phyloP scores from a whole-genome alignment of 257 asterid genomes.

The Solanum microdontum region DNA sequence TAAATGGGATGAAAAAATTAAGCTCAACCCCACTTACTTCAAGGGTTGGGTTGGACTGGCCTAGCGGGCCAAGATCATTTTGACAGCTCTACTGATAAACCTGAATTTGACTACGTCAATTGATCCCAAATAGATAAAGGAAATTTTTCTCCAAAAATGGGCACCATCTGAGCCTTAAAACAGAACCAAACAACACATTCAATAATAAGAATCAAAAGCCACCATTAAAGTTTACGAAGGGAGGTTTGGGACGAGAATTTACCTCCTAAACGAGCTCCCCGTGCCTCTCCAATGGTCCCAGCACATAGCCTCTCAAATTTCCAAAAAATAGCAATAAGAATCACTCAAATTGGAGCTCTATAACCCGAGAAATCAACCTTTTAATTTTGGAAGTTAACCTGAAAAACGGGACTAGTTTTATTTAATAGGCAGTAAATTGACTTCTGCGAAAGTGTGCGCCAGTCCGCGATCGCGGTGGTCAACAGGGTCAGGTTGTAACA shows the following conservation, averaged over 20 bases:
- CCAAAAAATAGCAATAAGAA: too few species aligned
- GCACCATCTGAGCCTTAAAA: not conserved
- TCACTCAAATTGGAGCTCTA: not conserved
- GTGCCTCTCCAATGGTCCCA: not conserved
- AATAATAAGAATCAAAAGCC: not conserved
- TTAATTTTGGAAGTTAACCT: too few species aligned
- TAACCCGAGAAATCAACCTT: not conserved
- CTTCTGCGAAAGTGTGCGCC: not conserved
- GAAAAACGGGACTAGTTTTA: too few species aligned
- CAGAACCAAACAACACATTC: not conserved
- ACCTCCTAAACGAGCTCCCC: not conserved
- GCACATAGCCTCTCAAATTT: not conserved
- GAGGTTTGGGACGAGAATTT: not conserved
- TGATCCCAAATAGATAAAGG: not conserved
- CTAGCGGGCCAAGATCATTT: too few species aligned
- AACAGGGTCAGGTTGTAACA: not conserved
- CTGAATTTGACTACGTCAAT: not conserved
- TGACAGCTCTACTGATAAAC: too few species aligned
- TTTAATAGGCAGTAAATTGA: too few species aligned
- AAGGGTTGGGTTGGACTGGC: too few species aligned
- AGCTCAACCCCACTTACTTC: too few species aligned
- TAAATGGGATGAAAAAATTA: too few species aligned
- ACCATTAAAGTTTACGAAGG: not conserved
- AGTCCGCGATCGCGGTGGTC: too few species aligned
- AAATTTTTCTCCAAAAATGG: accelerated